Evolutionary conservation across 495 filamentous ascomycete species (phyloP), one percentile per base, ranked within the genome.

Genomic region (Aspergillus bridgeri): DNA sequence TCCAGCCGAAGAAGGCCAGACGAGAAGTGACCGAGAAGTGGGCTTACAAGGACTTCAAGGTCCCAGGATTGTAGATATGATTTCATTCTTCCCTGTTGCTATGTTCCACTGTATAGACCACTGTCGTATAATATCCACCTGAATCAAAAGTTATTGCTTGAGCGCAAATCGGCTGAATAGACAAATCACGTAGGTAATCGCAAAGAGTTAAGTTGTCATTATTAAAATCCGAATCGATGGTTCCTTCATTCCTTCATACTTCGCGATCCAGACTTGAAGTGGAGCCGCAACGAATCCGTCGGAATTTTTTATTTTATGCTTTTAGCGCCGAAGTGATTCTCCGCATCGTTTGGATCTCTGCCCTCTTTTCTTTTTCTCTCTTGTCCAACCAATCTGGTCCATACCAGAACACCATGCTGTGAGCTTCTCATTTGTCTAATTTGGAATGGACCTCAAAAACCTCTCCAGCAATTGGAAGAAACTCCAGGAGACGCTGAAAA

Each of bases 1-100:
- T 84, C 42, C 90, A 92, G 75, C 79, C 78, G 58, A 93, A 89
- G 80, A 89, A 92, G 75, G 79, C 83, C 57, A 89, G 85, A 80
- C 85, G 75, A 64, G 87, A 85, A 69, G 67, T 85, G 22, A 96
- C 91, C 17, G 95, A 96, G 83, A 98, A 96, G 75, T 98, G 94
- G 94, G 80, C 86, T 52, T 89, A 93, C 69, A 98, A 98, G 78
- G 94, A 98, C 71, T 98, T 96, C 76, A 83, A 83, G 70, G 71
- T 86, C 7, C 76, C 76, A 58, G 76, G 76, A 3, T 33, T 70
- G 45, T 71, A 69, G 56, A 62, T 55, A 55, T 4, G 54, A 65
- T 59, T 58, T 22, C 46, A 59, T 62, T 56, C 48, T 53, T 42
- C 60, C 52, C 66, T 56, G 33, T 60, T 68, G 56, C 61, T 25